Evolutionary conservation across 2,329 filamentous ascomycete genomes (phyloP).

Genomic region (Verticillium albo-atrum): DNA sequence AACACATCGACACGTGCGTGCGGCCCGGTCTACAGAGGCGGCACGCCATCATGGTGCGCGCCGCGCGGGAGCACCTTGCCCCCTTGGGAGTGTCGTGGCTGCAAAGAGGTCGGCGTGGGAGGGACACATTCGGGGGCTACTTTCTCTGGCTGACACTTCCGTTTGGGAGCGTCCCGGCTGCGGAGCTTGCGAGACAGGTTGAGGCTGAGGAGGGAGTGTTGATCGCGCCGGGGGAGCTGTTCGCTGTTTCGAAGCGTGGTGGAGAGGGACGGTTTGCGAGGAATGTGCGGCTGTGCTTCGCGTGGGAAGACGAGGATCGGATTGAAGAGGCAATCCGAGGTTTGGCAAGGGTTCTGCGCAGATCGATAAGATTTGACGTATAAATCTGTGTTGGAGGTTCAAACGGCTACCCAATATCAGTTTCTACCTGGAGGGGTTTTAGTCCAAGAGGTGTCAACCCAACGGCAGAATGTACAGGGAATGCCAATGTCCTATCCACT

Average conservation of each 20-base stretch:
- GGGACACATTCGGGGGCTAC: constrained; percentile 67
- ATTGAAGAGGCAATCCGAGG: constrained; percentile 66
- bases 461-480: no score
- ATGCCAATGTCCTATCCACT: no score
- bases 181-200: constrained; percentile 52
- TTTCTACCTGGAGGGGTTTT: no score
- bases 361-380: background rate
- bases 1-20: constrained; percentile 35
- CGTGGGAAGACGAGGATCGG: constrained; percentile 64
- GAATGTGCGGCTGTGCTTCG: constrained; percentile 63
- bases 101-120: constrained; percentile 24
- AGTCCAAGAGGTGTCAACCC: no score
- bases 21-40: constrained; percentile 42
- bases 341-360: constrained; percentile 34
- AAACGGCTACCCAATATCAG: no score
- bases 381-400: no score
- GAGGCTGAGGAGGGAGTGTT: constrained; percentile 54
- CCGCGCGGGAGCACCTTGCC: constrained; percentile 54
- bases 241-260: constrained; percentile 59
- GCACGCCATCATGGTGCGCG: constrained; percentile 47
- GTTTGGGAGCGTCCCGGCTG: constrained; percentile 36
- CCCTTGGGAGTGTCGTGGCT: constrained; percentile 54
- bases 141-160: constrained; percentile 78
- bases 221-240: constrained; percentile 65
- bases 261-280: constrained; percentile 49